Conservation (phyloP, 306 rosid genomes). For the Gastrolobium bilobum region DNA sequence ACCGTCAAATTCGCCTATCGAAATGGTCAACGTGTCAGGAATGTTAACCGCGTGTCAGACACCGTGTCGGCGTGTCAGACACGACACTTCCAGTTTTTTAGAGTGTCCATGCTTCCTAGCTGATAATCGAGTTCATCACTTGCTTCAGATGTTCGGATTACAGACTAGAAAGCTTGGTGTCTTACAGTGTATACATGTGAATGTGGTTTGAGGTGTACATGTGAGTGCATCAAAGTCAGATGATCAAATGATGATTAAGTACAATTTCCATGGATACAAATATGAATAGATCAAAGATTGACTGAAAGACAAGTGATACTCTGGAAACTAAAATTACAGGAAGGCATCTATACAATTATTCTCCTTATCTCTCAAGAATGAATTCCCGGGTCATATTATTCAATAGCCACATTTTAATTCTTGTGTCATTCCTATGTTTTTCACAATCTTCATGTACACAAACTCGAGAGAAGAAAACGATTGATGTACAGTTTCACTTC, state of each 20-base stretch:
- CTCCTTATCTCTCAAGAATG: background rate
- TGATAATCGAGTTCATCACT: background rate
- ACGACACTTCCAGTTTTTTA: no score
- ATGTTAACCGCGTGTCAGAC: no score
- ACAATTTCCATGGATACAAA: conserved; percentile 10
- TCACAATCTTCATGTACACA: conserved; percentile 7
- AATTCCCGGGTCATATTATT: background rate
- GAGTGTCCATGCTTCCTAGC: background rate
- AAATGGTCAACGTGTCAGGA: no score
- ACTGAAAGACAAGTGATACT: background rate
- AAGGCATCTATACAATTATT: conserved; percentile 13
- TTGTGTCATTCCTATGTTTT: background rate
- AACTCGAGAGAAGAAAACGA: conserved; percentile 3
- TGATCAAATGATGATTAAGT: background rate
- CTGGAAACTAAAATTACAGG: conserved; percentile 28
- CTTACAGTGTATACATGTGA: background rate
- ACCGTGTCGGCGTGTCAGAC: no score
- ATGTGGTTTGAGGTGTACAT: background rate
- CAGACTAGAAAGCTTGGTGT: background rate
- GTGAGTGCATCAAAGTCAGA: background rate
- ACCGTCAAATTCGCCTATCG: no score
- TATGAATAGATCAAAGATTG: background rate
- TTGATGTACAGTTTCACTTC: background rate
- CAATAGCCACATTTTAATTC: conserved; percentile 19
- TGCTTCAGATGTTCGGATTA: background rate